Evolutionary conservation across 139 green algal genomes (phyloP), one percentile per base, ranked within the genome.

Genomic region (Volvox reticuliferus): DNA sequence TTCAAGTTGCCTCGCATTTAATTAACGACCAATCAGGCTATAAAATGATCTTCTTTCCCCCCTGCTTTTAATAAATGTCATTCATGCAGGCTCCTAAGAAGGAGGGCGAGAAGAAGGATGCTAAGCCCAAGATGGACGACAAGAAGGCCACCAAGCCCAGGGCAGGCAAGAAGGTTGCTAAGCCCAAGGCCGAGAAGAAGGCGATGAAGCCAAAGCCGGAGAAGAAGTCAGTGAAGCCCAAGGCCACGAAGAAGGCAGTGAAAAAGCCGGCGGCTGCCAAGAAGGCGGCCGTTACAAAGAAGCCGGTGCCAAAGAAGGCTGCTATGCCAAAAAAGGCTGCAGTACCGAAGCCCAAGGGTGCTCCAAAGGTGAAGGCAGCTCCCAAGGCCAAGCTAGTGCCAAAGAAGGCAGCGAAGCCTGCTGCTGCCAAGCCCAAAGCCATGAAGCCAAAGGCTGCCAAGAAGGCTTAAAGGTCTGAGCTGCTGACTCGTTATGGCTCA

Each of bases 21-120:
- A 55, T 55, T 9, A 55, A 55, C 44, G 44, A 55, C 44, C 5
- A 55, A 55, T 5, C 5, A 55, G 44, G 44, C 44, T 14, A 55
- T 55, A 55, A 55, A 55, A 5, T 55, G 44, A 55, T 55, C 44
- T 9, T 14, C n/a, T n/a, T n/a, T 55, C 44, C 44, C 44, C 9
- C 44, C 44, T 5, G 44, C 44, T 9, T 9, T 55, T 55, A 9
- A 14, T 55, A 14, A 55, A 55, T 55, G 44, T 55, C 67, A 12
- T 2, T 32, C 21, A 20, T 35, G 36, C 37, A 96, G 55, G 86
- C 87, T 28, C 63, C 81, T n/a, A 93, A 94, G 92, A 91, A 90
- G 80, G 90, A 92, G 81, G 83, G 62, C n/a, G 26, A 82, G 61
- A 93, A 89, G 55, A 91, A 93, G 90, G 44, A 65, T 30, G 33